phyloP scores from a whole-genome alignment of 148 eudicot species.

The Chenopodium suecicum region DNA sequence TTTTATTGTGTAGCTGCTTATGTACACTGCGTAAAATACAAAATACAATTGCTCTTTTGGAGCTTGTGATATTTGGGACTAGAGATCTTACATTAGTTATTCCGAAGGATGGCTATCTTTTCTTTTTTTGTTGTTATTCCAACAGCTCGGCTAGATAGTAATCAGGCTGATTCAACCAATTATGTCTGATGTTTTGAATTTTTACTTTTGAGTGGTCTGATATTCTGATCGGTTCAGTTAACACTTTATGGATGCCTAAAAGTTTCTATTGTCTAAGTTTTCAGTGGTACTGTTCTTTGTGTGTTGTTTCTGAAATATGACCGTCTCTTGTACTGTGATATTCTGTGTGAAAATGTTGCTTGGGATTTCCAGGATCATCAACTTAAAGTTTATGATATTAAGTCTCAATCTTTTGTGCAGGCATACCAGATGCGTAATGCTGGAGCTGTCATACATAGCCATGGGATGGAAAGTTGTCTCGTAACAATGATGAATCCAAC shows the following conservation, averaged over 20 bases:
- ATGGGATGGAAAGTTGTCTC: constrained; percentile 94
- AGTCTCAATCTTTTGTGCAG: constrained; percentile 39
- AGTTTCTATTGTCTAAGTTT: neutral
- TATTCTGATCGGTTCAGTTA: neutral
- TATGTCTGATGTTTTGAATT: neutral
- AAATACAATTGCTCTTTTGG: neutral
- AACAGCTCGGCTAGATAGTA: neutral
- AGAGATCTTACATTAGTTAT: neutral
- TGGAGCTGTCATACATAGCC: constrained; percentile 97
- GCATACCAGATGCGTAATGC: constrained; percentile 91
- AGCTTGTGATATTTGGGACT: neutral
- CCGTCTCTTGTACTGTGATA: neutral
- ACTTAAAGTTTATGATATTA: neutral
- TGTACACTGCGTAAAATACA: neutral
- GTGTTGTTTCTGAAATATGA: neutral
- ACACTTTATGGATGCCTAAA: neutral
- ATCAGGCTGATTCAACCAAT: neutral
- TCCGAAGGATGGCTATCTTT: neutral
- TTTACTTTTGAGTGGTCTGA: neutral
- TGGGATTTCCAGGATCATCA: neutral
- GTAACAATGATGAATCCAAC: constrained; percentile 88
- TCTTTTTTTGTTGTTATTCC: neutral
- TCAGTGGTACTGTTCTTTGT: neutral
- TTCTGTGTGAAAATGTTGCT: neutral
- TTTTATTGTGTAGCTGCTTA: neutral